Conservation (phyloP, 1,284 basidiomycete genomes). For the Malassezia dermatis region DNA sequence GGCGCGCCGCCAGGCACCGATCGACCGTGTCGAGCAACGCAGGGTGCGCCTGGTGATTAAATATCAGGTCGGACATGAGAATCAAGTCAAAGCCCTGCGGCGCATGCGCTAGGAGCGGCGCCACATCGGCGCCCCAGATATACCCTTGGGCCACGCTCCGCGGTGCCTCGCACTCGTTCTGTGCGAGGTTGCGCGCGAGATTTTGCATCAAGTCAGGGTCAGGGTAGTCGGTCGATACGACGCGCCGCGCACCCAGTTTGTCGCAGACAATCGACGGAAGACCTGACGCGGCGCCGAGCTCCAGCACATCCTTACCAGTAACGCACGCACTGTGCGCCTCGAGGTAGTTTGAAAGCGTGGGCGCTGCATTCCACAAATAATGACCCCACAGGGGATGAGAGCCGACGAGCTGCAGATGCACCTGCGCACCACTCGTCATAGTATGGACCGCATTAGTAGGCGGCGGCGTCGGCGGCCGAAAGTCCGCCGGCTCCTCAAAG, state of each 20-base stretch:
- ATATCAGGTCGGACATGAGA: constrained; percentile 81
- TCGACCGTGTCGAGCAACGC: constrained; percentile 71
- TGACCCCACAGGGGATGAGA: constrained; percentile 85
- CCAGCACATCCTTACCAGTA: constrained; percentile 57
- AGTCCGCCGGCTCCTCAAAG: constrained; percentile 41
- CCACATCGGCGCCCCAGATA: constrained; percentile 70
- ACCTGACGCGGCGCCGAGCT: constrained; percentile 85
- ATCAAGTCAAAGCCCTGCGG: constrained; percentile 61
- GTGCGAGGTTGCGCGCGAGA: constrained; percentile 59
- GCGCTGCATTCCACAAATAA: constrained; percentile 60
- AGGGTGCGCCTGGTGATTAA: constrained; percentile 65
- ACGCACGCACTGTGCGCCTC: constrained; percentile 50
- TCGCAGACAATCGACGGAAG: constrained; percentile 55
- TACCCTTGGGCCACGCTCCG: constrained; percentile 56
- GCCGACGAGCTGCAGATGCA: constrained; percentile 64
- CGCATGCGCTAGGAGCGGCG: constrained; percentile 53
- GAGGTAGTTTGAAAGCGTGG: constrained; percentile 46
- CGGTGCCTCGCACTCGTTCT: constrained; percentile 54
- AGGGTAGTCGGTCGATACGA: constrained; percentile 84
- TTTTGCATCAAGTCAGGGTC: constrained; percentile 71
- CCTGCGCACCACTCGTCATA: constrained; percentile 20
- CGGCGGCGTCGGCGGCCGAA: constrained; percentile 41
- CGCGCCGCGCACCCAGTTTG: constrained; percentile 50
- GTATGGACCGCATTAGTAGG: constrained; percentile 27
- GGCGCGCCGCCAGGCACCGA: constrained; percentile 38